Evolutionary conservation across 2,329 filamentous ascomycete genomes (phyloP).

Genomic region (Trichoderma sp.): DNA sequence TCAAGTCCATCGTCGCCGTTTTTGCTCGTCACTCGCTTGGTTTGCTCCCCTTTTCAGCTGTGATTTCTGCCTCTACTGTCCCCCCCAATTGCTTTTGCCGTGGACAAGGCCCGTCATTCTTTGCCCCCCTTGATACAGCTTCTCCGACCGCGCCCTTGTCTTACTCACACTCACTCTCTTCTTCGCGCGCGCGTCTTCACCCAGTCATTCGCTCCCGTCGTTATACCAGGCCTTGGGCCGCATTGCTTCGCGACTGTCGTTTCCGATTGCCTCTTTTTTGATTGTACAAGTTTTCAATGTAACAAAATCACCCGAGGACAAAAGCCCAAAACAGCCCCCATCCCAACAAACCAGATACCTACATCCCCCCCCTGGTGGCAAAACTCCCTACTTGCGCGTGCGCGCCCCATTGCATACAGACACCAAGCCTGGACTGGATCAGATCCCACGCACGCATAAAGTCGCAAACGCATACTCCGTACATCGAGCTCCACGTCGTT

Average conservation of each 20-base stretch:
- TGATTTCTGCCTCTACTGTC: neutral
- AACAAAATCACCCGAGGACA: neutral
- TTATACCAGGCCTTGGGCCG: neutral
- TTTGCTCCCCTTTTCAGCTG: conserved; percentile 4
- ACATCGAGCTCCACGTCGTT: conserved; percentile 18
- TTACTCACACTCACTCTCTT: neutral
- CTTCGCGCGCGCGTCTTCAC: conserved; percentile 7
- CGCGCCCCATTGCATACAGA: conserved; percentile 24
- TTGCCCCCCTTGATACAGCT: conserved; percentile 11
- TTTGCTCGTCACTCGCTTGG: conserved; percentile 7
- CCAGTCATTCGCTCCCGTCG: neutral
- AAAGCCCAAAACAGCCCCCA: conserved; percentile 3
- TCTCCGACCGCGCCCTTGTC: neutral
- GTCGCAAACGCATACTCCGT: conserved; percentile 19
- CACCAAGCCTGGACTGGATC: conserved; percentile 15
- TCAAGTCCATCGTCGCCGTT: neutral
- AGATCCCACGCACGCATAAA: conserved; percentile 18
- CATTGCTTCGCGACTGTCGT: conserved; percentile 7
- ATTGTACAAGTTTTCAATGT: neutral
- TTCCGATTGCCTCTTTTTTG: conserved; percentile 13
- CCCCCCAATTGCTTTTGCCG: neutral
- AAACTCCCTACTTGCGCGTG: neutral
- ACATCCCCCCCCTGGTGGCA: neutral
- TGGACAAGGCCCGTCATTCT: conserved; percentile 11
- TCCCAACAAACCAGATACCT: conserved; percentile 8